Base-by-base conservation (phyloP, 2,329 filamentous ascomycete species). In the Colletotrichum abscissum region DNA sequence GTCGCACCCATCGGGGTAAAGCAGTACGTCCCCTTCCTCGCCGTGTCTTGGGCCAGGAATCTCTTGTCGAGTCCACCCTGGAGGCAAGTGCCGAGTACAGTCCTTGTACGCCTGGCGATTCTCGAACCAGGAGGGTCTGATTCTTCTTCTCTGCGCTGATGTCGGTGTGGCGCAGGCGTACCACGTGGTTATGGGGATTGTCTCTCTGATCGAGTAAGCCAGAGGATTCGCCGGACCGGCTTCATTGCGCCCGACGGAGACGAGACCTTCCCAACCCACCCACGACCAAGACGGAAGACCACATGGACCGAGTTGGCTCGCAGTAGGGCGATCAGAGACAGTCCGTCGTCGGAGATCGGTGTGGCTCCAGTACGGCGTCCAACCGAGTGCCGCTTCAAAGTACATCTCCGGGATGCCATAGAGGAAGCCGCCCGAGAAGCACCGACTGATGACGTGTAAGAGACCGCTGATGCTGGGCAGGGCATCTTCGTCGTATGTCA, bases 401-500 rank as follows among this genome's bases (percentile, higher is more conserved):
- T 65, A 30, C 67, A 65, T 70, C 19, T 58, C 67, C 11, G 67
- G 49, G 5, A 65, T 14, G 0, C 60, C 67, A 28, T 28, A 70
- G 1, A 70, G 33, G 3, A 70, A 70, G 0, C 67, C 67, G 0
- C 67, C 60, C 1, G 1, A n/a, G 38, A 70, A 70, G 11, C 5
- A 46, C 2, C 67, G 59, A 24, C 67, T 65, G 33, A 59, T 19
- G 2, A 49, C 28, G 8, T 22, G 5, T 3, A 70, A 35, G 0
- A 70, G 2, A 4, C 67, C 67, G 12, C 33, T 24, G 2, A 70
- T 33, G 2, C 57, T 65, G 1, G 69, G 69, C 19, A 72, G 26
- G 30, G 33, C 33, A 33, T 83, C 82, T 22, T 80, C 75, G 12
- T 82, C 81, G 9, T 78, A 77, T 0, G 78, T 78, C 1, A 83